Conservation (phyloP, 768 basidiomycete genomes). For the Hortiboletus campestris region DNA sequence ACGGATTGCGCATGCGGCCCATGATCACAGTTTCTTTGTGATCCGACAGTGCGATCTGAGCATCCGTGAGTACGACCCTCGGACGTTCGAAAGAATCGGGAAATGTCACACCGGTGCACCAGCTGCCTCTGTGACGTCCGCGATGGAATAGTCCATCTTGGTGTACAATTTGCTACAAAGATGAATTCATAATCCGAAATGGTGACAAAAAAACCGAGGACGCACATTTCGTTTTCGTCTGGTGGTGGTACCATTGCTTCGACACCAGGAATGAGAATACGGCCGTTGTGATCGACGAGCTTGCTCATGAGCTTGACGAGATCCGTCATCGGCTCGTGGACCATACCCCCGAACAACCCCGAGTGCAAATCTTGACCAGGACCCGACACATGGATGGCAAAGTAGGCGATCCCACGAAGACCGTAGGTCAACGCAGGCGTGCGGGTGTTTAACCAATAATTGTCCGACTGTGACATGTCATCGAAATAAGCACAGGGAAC, state of each 20-base stretch:
- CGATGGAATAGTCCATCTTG: conserved; percentile 65
- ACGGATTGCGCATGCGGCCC: conserved; percentile 91
- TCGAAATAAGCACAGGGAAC: not conserved
- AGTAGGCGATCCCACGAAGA: conserved; percentile 85
- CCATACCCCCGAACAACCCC: conserved; percentile 78
- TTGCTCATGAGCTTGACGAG: conserved; percentile 80
- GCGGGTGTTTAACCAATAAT: conserved; percentile 89
- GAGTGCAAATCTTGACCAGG: conserved; percentile 89
- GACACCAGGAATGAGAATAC: conserved; percentile 86
- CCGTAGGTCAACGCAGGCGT: conserved; percentile 85
- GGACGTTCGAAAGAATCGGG: not conserved
- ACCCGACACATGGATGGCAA: conserved; percentile 76
- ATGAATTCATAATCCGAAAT: not conserved
- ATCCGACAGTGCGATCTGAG: conserved; percentile 60
- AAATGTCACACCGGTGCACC: conserved; percentile 49
- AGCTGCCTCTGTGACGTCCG: conserved; percentile 72
- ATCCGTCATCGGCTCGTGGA: conserved; percentile 94
- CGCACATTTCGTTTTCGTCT: conserved; percentile 66
- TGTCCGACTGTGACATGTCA: conserved; percentile 61
- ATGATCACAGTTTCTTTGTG: conserved; percentile 82
- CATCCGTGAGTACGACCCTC: not conserved
- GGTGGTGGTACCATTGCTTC: conserved; percentile 79
- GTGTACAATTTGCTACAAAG: conserved; percentile 61
- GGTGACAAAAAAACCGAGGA: not conserved
- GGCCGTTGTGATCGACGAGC: conserved; percentile 75